phyloP scores from a whole-genome alignment of 225 moss, liverwort and hornwort species.

The Physcomitrium patens region DNA sequence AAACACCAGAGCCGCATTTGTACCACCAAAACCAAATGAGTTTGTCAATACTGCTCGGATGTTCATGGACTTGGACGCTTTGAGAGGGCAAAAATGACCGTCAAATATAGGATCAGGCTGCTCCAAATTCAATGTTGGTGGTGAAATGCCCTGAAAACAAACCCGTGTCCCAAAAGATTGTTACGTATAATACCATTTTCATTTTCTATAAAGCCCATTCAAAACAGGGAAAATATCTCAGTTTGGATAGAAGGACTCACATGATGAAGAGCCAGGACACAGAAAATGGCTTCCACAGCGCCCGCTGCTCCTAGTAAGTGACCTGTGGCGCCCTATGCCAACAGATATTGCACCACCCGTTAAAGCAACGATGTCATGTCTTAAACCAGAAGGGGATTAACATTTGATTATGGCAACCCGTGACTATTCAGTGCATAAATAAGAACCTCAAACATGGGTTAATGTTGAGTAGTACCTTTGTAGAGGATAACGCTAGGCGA shows the following conservation, averaged over 20 bases:
- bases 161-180: neutral
- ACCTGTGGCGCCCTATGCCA: slow-evolving; percentile 83
- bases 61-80: slow-evolving; percentile 50
- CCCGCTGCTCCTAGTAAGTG: slow-evolving; percentile 97
- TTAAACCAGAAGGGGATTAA: neutral
- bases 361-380: neutral
- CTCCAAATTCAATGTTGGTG: slow-evolving; percentile 82
- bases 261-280: slow-evolving; percentile 84
- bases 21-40: slow-evolving; percentile 99
- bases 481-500: slow-evolving; percentile 73
- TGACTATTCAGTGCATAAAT: neutral
- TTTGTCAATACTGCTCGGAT: slow-evolving; percentile 89
- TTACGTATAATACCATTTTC: slow-evolving; percentile 14
- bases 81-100: slow-evolving; percentile 65
- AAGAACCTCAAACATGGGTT: neutral
- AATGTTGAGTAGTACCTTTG: slow-evolving; percentile 61
- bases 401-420: neutral
- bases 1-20: slow-evolving; percentile 89
- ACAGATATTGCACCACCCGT: neutral
- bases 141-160: slow-evolving; percentile 79
- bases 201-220: neutral
- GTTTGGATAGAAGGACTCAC: slow-evolving; percentile 36
- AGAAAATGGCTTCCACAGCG: slow-evolving; percentile 94
- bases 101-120: slow-evolving; percentile 77
- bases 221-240: neutral